Evolutionary conservation across 2,329 filamentous ascomycete species (phyloP).

Genomic region (Fusarium domesticum): DNA sequence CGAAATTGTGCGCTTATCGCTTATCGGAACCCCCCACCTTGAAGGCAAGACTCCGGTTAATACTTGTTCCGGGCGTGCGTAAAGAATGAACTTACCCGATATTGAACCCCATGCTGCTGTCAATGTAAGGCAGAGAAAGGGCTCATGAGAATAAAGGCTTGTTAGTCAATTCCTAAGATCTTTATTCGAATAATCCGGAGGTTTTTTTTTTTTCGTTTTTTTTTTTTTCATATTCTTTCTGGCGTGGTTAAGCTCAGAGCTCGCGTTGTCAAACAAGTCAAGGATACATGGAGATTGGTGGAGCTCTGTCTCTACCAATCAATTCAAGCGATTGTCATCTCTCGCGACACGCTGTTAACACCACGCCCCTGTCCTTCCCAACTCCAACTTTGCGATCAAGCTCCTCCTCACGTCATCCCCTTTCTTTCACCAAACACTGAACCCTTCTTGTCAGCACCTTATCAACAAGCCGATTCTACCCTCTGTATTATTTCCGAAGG

Average conservation of each 20-base stretch:
- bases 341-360: conserved; percentile 7
- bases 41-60: conserved; percentile 7
- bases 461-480: neutral
- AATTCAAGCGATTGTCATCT: neutral
- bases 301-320: neutral
- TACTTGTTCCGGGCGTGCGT: neutral
- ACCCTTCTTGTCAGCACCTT: neutral
- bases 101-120: too few relatives aligned
- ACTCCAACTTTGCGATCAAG: conserved; percentile 4
- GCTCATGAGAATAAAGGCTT: too few relatives aligned
- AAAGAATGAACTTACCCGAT: too few relatives aligned
- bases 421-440: neutral
- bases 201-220: too few relatives aligned
- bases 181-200: too few relatives aligned
- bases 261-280: too few relatives aligned
- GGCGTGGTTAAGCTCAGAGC: too few relatives aligned
- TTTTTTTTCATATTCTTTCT: neutral
- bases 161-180: too few relatives aligned
- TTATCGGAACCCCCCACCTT: conserved; percentile 15
- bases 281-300: neutral
- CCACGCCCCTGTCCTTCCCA: conserved; percentile 2
- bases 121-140: too few relatives aligned
- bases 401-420: conserved; percentile 9
- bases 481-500: too few relatives aligned
- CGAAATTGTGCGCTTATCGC: conserved; percentile 20